Evolutionary conservation across 73 alveolate genomes (phyloP).

Genomic region (Paramecium sonneborni): DNA sequence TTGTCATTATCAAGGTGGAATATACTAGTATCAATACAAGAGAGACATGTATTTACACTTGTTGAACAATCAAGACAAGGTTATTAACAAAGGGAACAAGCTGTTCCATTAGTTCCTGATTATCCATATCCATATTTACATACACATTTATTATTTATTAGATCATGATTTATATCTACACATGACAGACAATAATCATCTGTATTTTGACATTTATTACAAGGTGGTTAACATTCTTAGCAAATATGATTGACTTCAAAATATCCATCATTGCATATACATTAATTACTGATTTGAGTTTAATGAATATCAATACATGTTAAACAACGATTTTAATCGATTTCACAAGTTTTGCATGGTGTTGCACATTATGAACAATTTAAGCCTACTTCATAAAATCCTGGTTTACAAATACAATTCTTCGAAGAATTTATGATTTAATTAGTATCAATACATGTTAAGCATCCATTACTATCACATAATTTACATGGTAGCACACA

Average conservation of each 20-base stretch:
- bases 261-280: conserved; percentile 4
- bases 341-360: not conserved
- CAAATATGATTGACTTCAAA: not conserved
- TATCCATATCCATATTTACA: not conserved
- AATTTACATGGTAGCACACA: not conserved
- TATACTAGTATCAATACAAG: not conserved
- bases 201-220: not conserved
- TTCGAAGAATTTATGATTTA: not conserved
- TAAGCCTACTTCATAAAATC: not conserved
- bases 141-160: not conserved
- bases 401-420: not conserved
- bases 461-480: not conserved
- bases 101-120: not conserved
- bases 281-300: not conserved
- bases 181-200: not conserved
- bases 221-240: not conserved
- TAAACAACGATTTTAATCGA: not conserved
- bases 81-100: not conserved
- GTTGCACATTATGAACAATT: not conserved
- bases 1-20: not conserved
- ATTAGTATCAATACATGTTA: conserved; percentile 1
- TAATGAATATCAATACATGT: not conserved
- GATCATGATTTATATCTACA: not conserved
- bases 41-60: not conserved
- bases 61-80: not conserved